Percentiles rank a stretch among this genome's conserved stretches.
Conservation (phyloP, 495 filamentous ascomycete genomes). For the Talaromyces ruber region DNA sequence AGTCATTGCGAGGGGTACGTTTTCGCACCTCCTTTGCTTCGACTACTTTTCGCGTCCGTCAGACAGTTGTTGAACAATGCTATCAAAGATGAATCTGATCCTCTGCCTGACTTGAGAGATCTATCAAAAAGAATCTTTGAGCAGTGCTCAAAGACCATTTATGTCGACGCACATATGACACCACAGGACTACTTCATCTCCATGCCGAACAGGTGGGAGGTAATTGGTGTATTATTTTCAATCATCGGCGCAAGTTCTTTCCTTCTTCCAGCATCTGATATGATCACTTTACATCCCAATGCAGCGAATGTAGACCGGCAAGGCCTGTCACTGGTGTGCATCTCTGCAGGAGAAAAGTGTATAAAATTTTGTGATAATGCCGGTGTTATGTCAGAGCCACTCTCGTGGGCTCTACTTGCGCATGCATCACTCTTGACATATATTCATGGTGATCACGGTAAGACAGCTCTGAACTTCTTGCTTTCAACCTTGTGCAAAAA, state of each 20-base stretch:
- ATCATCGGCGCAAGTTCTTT: constrained; percentile 13
- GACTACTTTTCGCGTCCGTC: constrained; percentile 10
- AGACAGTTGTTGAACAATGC: constrained; percentile 11
- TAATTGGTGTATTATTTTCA: constrained; percentile 16
- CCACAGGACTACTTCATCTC: constrained; percentile 12
- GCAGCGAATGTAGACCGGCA: constrained; percentile 8
- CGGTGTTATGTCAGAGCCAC: constrained; percentile 19
- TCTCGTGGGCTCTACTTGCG: constrained; percentile 14
- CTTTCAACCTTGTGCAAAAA: constrained; percentile 24
- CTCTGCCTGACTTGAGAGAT: constrained; percentile 1
- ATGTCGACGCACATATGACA: constrained; percentile 11
- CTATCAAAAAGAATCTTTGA: constrained; percentile 17
- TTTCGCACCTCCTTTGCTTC: constrained; percentile 11
- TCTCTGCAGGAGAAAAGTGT: constrained; percentile 18
- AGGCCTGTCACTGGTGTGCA: constrained; percentile 7
- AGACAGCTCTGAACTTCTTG: not conserved
- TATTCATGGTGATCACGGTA: constrained; percentile 20
- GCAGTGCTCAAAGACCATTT: constrained; percentile 10
- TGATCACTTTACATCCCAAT: constrained; percentile 1
- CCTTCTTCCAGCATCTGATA: constrained; percentile 7
- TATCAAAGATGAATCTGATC: constrained; percentile 7
- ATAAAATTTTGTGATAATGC: constrained; percentile 20
- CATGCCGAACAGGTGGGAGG: constrained; percentile 16
- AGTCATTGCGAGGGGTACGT: constrained; percentile 14
- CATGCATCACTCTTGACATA: constrained; percentile 12